These are phyloP conservation scores for Trypethelium eluteriae DNA, from an alignment of 495 filamentous ascomycete species.

Conservation along the genomic window DNA sequence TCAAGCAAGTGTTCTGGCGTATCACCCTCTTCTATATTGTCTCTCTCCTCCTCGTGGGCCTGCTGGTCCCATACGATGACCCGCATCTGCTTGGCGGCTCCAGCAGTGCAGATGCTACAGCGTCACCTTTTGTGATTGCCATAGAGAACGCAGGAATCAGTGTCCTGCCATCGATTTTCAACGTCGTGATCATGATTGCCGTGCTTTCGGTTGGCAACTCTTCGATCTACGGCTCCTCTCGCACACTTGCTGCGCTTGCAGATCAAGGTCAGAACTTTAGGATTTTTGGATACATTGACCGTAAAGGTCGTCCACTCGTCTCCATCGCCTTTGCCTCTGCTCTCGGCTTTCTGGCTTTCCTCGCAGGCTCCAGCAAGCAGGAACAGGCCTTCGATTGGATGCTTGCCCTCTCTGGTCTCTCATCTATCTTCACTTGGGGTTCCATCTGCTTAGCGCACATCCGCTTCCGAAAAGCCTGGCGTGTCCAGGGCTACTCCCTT, in stretches of 20 bases:
- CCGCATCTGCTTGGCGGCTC: constrained; percentile 46
- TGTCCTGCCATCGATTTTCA: constrained; percentile 75
- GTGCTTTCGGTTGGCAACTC: constrained; percentile 84
- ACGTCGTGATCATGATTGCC: constrained; percentile 80
- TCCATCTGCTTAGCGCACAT: constrained; percentile 85
- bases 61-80: constrained; percentile 66
- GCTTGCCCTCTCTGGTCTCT: constrained; percentile 79
- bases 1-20: constrained; percentile 95
- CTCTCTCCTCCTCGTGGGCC: constrained; percentile 62
- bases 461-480: constrained; percentile 81
- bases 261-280: constrained; percentile 76
- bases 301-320: constrained; percentile 69
- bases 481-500: constrained; percentile 56
- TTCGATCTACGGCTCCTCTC: constrained; percentile 76
- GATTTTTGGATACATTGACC: constrained; percentile 75
- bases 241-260: constrained; percentile 77
- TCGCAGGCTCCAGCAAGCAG: constrained; percentile 60
- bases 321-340: constrained; percentile 60
- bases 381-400: constrained; percentile 74
- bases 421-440: constrained; percentile 88
- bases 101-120: constrained; percentile 55
- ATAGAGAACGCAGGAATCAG: constrained; percentile 72
- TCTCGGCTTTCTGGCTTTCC: constrained; percentile 70
- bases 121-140: constrained; percentile 85
- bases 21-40: constrained; percentile 83